These are phyloP conservation scores for Xylariaceae sp. DNA, from an alignment of 2,329 filamentous ascomycete genomes.

Conservation along the genomic window DNA sequence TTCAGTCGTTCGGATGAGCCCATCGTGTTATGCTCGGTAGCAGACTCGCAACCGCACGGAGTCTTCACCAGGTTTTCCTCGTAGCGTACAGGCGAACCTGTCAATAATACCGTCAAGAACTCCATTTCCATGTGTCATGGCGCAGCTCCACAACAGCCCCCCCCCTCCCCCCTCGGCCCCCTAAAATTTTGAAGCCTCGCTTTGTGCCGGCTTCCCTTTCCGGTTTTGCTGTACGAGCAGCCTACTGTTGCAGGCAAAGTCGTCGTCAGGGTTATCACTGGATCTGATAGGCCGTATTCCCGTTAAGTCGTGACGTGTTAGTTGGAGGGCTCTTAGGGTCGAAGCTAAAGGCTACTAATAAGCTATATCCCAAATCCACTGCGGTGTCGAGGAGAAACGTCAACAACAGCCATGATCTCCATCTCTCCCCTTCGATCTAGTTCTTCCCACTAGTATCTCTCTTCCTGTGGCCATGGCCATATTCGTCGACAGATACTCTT, in stretches of 20 bases:
- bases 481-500: not conserved
- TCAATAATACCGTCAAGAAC: not conserved
- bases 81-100: not conserved
- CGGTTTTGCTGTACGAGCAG: not conserved
- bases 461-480: not conserved
- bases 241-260: not conserved
- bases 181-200: not conserved
- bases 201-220: not conserved
- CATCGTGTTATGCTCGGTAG: not conserved
- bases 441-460: not conserved
- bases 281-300: not conserved
- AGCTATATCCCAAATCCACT: not conserved
- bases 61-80: not conserved
- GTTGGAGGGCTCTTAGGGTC: not conserved
- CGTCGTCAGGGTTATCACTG: not conserved
- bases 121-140: not conserved
- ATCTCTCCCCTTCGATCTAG: not conserved
- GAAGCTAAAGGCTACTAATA: not conserved
- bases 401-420: not conserved
- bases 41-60: not conserved
- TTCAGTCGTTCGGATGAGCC: not conserved
- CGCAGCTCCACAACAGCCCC: not conserved
- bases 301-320: not conserved
- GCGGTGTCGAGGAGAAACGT: not conserved
- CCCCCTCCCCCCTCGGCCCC: not conserved